Evolutionary conservation across 148 eudicot species (phyloP).

Genomic region (Gaultheria prostrata): DNA sequence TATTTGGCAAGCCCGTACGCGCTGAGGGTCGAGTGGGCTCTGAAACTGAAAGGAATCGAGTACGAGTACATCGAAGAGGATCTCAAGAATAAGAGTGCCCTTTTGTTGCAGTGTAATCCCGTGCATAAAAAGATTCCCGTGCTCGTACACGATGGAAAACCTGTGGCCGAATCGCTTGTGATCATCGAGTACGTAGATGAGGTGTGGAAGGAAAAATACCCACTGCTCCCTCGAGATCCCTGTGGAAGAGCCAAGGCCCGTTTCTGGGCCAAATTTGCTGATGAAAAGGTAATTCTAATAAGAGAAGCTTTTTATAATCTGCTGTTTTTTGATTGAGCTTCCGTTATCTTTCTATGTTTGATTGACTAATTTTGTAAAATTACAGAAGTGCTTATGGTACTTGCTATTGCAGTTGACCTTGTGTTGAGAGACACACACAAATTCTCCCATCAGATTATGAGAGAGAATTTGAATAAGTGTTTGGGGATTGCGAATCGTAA

Average conservation of each 20-base stretch:
- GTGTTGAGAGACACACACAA: too few relatives aligned
- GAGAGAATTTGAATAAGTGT: too few relatives aligned
- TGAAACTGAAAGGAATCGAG: conserved; percentile 3
- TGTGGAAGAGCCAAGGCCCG: conserved; percentile 14
- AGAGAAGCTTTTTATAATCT: neutral
- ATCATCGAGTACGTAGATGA: conserved; percentile 20
- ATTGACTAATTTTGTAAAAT: too few relatives aligned
- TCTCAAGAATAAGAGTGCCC: neutral
- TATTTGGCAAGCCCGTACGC: conserved; percentile 29
- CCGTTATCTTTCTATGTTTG: neutral
- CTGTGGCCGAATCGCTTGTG: conserved; percentile 17
- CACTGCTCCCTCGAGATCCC: conserved; percentile 17
- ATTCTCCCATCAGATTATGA: too few relatives aligned
- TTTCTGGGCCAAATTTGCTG: conserved; percentile 20
- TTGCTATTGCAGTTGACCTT: too few relatives aligned
- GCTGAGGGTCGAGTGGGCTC: conserved; percentile 30
- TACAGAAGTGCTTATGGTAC: too few relatives aligned
- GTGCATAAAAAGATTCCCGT: conserved; percentile 1
- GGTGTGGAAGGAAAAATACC: conserved; percentile 15
- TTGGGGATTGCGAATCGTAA: too few relatives aligned
- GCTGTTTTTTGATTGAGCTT: neutral
- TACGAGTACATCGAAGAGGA: too few relatives aligned
- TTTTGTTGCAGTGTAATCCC: conserved; percentile 19
- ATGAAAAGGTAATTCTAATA: neutral
- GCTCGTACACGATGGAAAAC: conserved; percentile 7